These are phyloP conservation scores for Ambrosia artemisiifolia DNA, from an alignment of 129 eudicot species.

Conservation along the genomic window DNA sequence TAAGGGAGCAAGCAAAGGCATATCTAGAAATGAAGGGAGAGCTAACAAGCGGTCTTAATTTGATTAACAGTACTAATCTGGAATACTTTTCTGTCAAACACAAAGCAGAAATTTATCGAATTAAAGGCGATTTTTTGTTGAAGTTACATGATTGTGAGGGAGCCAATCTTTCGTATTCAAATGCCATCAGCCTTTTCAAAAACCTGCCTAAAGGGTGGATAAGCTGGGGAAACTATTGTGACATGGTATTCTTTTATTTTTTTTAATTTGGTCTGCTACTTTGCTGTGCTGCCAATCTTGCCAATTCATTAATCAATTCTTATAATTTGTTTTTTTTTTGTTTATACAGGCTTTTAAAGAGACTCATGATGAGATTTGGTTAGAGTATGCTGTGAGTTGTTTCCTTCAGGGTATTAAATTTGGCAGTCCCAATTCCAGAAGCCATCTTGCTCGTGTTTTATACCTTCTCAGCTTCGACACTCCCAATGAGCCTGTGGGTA, in stretches of 20 bases:
- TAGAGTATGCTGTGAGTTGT: slow-evolving; percentile 95
- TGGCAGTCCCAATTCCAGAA: slow-evolving; percentile 88
- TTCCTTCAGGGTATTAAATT: slow-evolving; percentile 94
- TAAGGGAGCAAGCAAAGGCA: slow-evolving; percentile 98
- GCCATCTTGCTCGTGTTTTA: slow-evolving; percentile 94
- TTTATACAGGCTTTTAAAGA: slow-evolving; percentile 77
- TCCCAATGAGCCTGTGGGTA: slow-evolving; percentile 86
- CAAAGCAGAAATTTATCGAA: slow-evolving; percentile 91
- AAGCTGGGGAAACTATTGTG: slow-evolving; percentile 99
- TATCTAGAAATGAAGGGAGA: slow-evolving; percentile 97
- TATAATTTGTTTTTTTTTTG: slow-evolving; percentile 3
- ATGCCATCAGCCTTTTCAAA: slow-evolving; percentile 79
- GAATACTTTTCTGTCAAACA: slow-evolving; percentile 93
- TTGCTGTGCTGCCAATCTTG: background rate
- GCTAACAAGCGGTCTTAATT: slow-evolving; percentile 85
- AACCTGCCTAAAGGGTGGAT: slow-evolving; percentile 98
- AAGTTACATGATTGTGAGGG: slow-evolving; percentile 95
- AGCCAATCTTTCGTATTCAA: slow-evolving; percentile 88
- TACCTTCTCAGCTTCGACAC: slow-evolving; percentile 98
- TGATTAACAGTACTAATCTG: slow-evolving; percentile 92
- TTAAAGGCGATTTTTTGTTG: slow-evolving; percentile 89
- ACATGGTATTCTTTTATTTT: slow-evolving; percentile 58
- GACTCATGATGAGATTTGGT: slow-evolving; percentile 92
- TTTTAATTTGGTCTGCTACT: background rate
- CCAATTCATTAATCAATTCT: slow-evolving; percentile 9